phyloP scores from a whole-genome alignment of 176 grass and related monocot species.

The Phoenix roebelenii region DNA sequence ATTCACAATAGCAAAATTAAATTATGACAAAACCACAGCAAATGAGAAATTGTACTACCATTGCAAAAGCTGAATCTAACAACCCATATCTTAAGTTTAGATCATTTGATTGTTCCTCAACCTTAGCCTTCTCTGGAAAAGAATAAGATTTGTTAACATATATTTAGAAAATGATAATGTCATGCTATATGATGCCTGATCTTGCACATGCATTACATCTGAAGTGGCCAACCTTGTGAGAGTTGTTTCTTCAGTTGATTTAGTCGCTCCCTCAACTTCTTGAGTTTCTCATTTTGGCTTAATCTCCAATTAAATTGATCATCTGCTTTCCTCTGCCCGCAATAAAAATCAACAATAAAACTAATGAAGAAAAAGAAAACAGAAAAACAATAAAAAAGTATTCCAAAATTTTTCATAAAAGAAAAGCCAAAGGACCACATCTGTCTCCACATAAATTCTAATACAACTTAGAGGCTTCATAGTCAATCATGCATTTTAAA shows the following conservation, averaged over 20 bases:
- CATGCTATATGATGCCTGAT: too few species aligned
- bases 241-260: conserved; percentile 40
- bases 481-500: too few species aligned
- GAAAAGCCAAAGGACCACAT: not conserved
- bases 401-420: not conserved
- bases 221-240: conserved; percentile 29
- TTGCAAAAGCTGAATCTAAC: conserved; percentile 47
- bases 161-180: conserved; percentile 4
- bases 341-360: not conserved
- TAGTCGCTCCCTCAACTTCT: conserved; percentile 54
- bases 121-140: conserved; percentile 53
- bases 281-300: conserved; percentile 53
- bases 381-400: not conserved
- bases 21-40: not conserved
- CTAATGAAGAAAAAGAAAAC: conserved; percentile 17
- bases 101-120: conserved; percentile 40
- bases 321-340: conserved; percentile 52
- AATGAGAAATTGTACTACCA: conserved; percentile 28
- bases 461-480: too few species aligned
- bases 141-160: conserved; percentile 7
- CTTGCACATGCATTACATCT: not conserved
- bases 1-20: too few species aligned
- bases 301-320: conserved; percentile 67
- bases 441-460: not conserved
- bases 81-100: conserved; percentile 29